phyloP scores from a whole-genome alignment of 2,329 filamentous ascomycete genomes.

The Juglanconis oblonga region DNA sequence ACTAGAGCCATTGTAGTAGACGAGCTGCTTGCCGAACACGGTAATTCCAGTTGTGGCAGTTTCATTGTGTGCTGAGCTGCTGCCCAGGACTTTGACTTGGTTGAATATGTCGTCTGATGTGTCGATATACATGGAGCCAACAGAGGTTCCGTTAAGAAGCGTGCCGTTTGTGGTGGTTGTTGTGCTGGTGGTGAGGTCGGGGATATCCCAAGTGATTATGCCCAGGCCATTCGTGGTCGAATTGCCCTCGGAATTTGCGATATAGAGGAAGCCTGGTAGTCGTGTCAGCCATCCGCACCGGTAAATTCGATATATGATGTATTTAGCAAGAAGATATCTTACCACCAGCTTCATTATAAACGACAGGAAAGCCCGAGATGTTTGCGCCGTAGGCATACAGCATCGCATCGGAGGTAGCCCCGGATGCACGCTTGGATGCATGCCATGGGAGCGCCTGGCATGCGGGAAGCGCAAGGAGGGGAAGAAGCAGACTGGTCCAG shows the following conservation, averaged over 20 bases:
- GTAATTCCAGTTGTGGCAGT: neutral
- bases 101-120: neutral
- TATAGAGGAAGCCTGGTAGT: neutral
- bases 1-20: neutral
- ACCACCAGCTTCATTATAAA: neutral
- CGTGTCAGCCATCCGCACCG: neutral
- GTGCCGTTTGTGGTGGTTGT: neutral
- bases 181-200: neutral
- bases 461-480: neutral
- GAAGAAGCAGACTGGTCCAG: neutral
- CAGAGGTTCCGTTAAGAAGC: neutral
- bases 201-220: constrained; percentile 7
- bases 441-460: constrained; percentile 3
- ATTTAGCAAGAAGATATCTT: neutral
- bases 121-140: neutral
- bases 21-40: constrained; percentile 4
- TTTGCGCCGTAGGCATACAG: constrained; percentile 11
- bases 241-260: neutral
- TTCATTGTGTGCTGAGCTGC: neutral
- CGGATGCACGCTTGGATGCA: constrained; percentile 5
- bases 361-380: constrained; percentile 5
- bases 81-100: neutral
- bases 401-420: constrained; percentile 15
- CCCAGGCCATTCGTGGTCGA: neutral
- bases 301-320: neutral